These are phyloP conservation scores for Fusarium sp. DNA, from an alignment of 2,329 filamentous ascomycete species.

Conservation along the genomic window DNA sequence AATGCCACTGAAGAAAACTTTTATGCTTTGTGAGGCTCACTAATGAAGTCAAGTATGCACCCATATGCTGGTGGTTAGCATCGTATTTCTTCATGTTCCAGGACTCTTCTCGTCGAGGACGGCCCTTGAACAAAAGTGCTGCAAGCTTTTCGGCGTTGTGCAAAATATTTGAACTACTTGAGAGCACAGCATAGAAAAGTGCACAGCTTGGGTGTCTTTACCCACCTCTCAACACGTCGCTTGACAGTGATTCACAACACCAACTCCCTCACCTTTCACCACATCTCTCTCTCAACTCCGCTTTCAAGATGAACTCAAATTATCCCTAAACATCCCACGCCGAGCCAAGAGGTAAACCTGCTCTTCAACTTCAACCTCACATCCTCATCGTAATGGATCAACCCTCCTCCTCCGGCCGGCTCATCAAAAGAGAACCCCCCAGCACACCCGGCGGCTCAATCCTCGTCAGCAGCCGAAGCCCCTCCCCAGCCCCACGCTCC, in stretches of 20 bases:
- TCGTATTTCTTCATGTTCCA: too few species aligned
- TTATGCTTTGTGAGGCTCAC: too few species aligned
- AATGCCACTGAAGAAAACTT: too few species aligned
- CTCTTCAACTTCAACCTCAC: neutral
- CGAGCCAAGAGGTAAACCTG: neutral
- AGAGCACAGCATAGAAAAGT: too few species aligned
- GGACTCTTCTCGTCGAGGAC: too few species aligned
- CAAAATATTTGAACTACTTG: too few species aligned
- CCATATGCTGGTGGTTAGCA: too few species aligned
- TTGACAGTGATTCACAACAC: neutral
- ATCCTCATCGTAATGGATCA: neutral
- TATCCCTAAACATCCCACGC: neutral
- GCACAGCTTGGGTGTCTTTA: too few species aligned
- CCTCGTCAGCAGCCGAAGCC: constrained; percentile 27
- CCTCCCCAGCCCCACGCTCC: constrained; percentile 26
- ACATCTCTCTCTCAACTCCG: neutral
- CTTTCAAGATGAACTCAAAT: neutral
- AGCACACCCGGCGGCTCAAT: neutral
- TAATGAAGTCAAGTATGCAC: too few species aligned
- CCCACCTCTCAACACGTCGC: neutral
- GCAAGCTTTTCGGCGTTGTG: too few species aligned
- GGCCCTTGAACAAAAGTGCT: too few species aligned
- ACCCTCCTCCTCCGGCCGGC: neutral
- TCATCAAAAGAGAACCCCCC: constrained; percentile 10
- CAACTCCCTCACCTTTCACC: neutral